These are phyloP conservation scores for Alectoria sarmentosa DNA, from an alignment of 495 filamentous ascomycete genomes.

Conservation along the genomic window DNA sequence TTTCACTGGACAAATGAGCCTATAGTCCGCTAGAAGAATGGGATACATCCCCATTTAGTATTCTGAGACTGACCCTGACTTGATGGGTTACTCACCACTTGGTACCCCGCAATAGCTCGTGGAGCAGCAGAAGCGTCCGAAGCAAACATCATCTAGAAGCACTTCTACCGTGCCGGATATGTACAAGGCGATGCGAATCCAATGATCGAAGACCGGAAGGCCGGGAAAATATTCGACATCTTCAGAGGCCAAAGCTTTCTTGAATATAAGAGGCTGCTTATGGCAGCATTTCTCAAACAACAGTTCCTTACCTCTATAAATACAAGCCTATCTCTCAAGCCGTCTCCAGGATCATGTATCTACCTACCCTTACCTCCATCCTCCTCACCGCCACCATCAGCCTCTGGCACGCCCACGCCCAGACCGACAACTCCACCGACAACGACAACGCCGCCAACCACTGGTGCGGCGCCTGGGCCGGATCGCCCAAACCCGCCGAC, in stretches of 20 bases:
- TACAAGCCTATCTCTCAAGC: too few species aligned
- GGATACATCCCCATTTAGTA: not conserved
- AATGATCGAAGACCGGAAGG: not conserved
- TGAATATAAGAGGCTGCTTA: not conserved
- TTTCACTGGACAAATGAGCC: not conserved
- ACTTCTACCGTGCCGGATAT: not conserved
- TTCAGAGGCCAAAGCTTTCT: not conserved
- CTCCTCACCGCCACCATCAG: not conserved
- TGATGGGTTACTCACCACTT: not conserved
- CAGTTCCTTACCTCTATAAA: not conserved
- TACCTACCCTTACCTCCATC: not conserved
- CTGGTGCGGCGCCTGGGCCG: conserved; percentile 13
- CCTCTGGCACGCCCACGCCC: not conserved
- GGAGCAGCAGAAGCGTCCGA: not conserved
- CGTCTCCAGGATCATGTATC: not conserved
- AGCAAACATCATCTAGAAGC: not conserved
- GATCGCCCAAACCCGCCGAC: not conserved
- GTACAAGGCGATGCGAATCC: not conserved
- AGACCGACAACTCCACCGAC: not conserved
- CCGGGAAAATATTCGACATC: not conserved
- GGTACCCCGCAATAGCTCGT: not conserved
- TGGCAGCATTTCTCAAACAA: not conserved
- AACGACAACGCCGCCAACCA: not conserved
- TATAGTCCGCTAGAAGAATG: not conserved
- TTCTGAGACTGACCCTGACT: not conserved